Percentiles rank a stretch among this genome's conserved stretches.
These are phyloP conservation scores for Aureobasidium sp. DNA, from an alignment of 2,329 filamentous ascomycete genomes.

Conservation along the genomic window DNA sequence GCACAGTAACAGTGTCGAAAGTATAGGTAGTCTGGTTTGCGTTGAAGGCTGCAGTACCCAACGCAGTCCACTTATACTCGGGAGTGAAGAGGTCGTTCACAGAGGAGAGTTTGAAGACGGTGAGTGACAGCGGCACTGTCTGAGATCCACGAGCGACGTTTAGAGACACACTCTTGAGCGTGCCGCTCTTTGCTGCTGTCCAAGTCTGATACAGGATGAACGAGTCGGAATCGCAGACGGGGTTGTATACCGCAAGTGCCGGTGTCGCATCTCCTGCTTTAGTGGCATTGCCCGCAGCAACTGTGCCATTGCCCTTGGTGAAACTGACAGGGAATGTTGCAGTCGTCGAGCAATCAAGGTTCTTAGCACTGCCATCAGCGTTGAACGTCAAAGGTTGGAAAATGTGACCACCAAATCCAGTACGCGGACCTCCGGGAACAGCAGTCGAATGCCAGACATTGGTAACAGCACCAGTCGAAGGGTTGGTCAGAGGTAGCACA, in stretches of 20 bases:
- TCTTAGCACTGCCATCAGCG: slow-evolving; percentile 18
- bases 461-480: slow-evolving; percentile 13
- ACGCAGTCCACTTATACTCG: slow-evolving; percentile 19
- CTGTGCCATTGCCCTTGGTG: slow-evolving; percentile 13
- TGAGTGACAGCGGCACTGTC: slow-evolving; percentile 19
- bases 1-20: slow-evolving; percentile 19
- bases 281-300: slow-evolving; percentile 16
- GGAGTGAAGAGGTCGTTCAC: slow-evolving; percentile 19
- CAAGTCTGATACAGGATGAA: slow-evolving; percentile 24
- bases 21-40: slow-evolving; percentile 18
- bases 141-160: slow-evolving; percentile 20
- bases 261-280: slow-evolving; percentile 18
- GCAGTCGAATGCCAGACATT: slow-evolving; percentile 22
- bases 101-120: slow-evolving; percentile 21
- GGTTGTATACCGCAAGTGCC: slow-evolving; percentile 18
- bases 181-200: slow-evolving; percentile 18
- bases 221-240: slow-evolving; percentile 21
- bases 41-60: slow-evolving; percentile 19
- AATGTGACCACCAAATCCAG: slow-evolving; percentile 21
- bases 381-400: slow-evolving; percentile 22
- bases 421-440: slow-evolving; percentile 20
- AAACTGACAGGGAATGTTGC: slow-evolving; percentile 19
- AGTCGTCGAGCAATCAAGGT: slow-evolving; percentile 19
- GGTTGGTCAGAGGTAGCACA: slow-evolving; percentile 20
- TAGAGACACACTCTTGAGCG: slow-evolving; percentile 18